Base-by-base conservation (phyloP, 192 early-diverging fungal genomes). In the Chytriomyces confervae region DNA sequence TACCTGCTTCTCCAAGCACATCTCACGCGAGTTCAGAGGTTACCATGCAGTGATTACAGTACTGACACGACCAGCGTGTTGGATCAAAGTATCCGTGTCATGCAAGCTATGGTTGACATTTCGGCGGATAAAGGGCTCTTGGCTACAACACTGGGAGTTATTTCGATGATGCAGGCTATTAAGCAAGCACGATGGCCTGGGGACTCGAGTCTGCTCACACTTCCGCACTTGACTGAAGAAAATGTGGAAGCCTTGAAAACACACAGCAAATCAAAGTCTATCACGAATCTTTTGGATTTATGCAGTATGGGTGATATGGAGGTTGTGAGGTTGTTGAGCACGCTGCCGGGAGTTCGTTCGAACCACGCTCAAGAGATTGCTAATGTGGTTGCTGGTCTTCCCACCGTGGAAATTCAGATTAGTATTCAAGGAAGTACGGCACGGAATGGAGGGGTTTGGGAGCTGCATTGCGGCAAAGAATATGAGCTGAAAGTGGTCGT, bases 61-160 rank as follows among this genome's bases (percentile, higher is more conserved):
- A 97, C 97, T 0, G 98, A 99, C 82, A 93, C 91, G 5, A 90
- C 92, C 3, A 92, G 93, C 1, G 95, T 99, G 7, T 82, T 99
- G 36, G 97, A 98, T 80, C 94, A 95, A 72, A 86, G 93, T 45
- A 92, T 98, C 61, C 95, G 97, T 75, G 90, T 99, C 43, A 82
- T 94, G 75, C 87, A 93, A 86, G 97, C 98, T 23, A 96, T 98
- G 95, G 90, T 98, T 61, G 96, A 98, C 80, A 87, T 96, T 24
- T 78, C 88, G 3, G 94, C 92, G 3, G 85, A 83, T 53, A 82
- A 88, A 72, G 97, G 95, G 0, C 87, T 88, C 50, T 62, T 94
- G 63, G 72, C 69, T 5, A 90, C 90, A 0, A 83, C 89, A 49
- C 63, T 96, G 63, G 92, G 91, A 1, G 83, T 92, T 18, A 95